Evolutionary conservation across 768 basidiomycete genomes (phyloP), one percentile per base, ranked within the genome.

Genomic region (Boletus rubropictus): DNA sequence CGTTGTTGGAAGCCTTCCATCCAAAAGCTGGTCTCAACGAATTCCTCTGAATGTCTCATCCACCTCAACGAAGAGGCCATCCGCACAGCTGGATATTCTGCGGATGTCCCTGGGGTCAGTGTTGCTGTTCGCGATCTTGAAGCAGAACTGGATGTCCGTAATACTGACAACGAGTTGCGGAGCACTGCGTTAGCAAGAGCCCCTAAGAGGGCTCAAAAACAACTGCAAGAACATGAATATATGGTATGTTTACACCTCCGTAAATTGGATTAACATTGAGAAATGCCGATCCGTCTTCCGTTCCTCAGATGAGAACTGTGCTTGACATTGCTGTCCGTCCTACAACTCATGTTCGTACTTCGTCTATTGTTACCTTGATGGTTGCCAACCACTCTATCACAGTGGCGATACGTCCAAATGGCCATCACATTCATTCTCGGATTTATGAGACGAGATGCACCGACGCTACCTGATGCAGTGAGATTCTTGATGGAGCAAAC

Each of bases 401-500:
- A 90, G 88, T 90, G 88, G 88, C 75, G 87, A 68, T 90, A 90
- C 63, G 72, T 82, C 0, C 82, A 89, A 71, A 81, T 81, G 55
- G 83, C 87, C 7, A 64, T 73, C 25, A 76, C 75, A 28, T 83
- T 86, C 58, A 61, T 89, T 37, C 70, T 68, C 25, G 72, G 76
- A 32, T 70, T 89, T 25, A 69, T 89, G 44, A 76, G 83, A 56
- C 72, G 86, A 60, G 86, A 91, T 56, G 62, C 66, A 24, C 66
- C 74, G 9, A 72, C 78, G 15, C 62, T 77, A 3, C 69, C 81
- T 12, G 74, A 74, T 4, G 63, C 83, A 5, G 78, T 79, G 1
- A 72, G 65, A 50, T 82, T 89, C 61, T 79, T 90, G 62, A 69
- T 86, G 55, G 71, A 73, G 45, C 79, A 85, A 54, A 73, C 76